Base-by-base conservation (phyloP, 495 filamentous ascomycete genomes). In the Penicillium mononematosum region DNA sequence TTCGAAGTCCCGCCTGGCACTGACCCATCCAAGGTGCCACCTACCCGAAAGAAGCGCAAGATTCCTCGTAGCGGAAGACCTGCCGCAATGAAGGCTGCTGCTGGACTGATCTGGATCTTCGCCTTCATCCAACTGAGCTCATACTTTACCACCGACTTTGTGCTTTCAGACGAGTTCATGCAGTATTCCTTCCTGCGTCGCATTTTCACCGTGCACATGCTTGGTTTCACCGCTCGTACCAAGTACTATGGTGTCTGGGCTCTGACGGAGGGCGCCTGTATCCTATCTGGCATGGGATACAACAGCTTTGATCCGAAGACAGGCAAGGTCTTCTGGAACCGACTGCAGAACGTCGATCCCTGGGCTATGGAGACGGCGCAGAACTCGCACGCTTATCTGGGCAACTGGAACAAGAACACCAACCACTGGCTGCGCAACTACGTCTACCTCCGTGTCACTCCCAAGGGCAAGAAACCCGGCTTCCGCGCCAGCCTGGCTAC, bases 201-300 rank as follows among this genome's bases (percentile, higher is more conserved):
- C 36, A 74, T 95, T 29, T 88, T 85, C 71, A 76, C 87, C 57
- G 74, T 97, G 19, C 83, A 97, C 66, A 88, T 94, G 84, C 79
- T 96, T 31, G 85, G 85, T 25, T 80, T 98, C 56, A 85, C 88
- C 4, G 80, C 88, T 6, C 87, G 94, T 19, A 80, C 85, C 34
- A 98, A 98, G 72, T 98, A 96, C 74, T 98, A 98, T 63, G 94
- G 92, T 39, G 92, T 94, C 2, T 98, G 94, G 94, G 83, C 81
- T 47, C 73, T 98, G 58, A 91, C 93, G 2, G 94, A 98, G 72
- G 94, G 94, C 45, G 86, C 94, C 42, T 98, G 93, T 69, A 97
- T 98, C 53, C 82, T 98, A 12, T 87, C 91, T 5, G 94, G 94
- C 3, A 83, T 98, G 62, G 93, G 95, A 43, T 98, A 91, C 76